Conservation (phyloP, 495 filamentous ascomycete species). For the Tuber indicum region DNA sequence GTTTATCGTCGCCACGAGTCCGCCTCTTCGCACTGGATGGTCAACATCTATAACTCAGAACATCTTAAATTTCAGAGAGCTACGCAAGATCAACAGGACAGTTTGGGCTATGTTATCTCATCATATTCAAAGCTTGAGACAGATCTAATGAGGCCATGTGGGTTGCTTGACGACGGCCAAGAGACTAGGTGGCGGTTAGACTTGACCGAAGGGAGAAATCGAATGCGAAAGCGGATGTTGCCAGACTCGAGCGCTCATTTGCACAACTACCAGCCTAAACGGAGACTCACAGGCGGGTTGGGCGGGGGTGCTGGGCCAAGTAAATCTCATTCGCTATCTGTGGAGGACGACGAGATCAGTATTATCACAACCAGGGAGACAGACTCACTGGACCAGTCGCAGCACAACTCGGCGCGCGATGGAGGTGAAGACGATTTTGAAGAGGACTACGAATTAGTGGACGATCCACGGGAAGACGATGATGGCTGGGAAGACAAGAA, state of each 20-base stretch:
- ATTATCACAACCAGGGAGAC: slow-evolving; percentile 39
- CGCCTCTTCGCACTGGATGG: slow-evolving; percentile 80
- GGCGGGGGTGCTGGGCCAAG: slow-evolving; percentile 38
- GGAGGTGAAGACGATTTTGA: slow-evolving; percentile 56
- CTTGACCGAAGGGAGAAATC: slow-evolving; percentile 88
- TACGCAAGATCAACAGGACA: slow-evolving; percentile 87
- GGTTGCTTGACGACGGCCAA: slow-evolving; percentile 62
- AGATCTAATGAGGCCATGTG: slow-evolving; percentile 67
- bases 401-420: slow-evolving; percentile 40
- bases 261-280: slow-evolving; percentile 79
- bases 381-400: slow-evolving; percentile 36
- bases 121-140: slow-evolving; percentile 66
- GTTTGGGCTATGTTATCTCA: slow-evolving; percentile 63
- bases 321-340: slow-evolving; percentile 37
- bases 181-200: slow-evolving; percentile 81
- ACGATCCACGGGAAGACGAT: slow-evolving; percentile 68
- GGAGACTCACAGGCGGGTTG: slow-evolving; percentile 43
- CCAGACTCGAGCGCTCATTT: slow-evolving; percentile 63
- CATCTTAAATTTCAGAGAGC: slow-evolving; percentile 82
- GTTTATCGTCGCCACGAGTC: slow-evolving; percentile 70
- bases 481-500: slow-evolving; percentile 96
- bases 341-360: slow-evolving; percentile 42
- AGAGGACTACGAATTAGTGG: slow-evolving; percentile 91
- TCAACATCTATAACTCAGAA: slow-evolving; percentile 87
- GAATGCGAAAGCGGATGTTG: slow-evolving; percentile 81